Evolutionary conservation across 768 basidiomycete genomes (phyloP).

Genomic region (Naganishia randhawae): DNA sequence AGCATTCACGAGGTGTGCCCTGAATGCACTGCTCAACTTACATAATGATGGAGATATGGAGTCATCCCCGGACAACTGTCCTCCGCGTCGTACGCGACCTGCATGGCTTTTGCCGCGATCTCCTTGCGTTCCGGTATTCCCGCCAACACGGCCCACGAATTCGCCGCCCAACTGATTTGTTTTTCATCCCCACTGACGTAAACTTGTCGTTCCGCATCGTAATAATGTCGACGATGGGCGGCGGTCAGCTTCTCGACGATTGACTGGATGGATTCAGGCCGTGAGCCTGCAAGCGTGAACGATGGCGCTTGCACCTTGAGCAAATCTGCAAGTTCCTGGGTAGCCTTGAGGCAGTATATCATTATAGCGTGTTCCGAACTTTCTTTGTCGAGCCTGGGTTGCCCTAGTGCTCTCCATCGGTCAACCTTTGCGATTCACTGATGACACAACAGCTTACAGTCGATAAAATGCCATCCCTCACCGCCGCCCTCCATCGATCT

Average conservation of each 20-base stretch:
- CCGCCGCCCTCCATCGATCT: constrained; percentile 7
- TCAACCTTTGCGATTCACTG: not conserved
- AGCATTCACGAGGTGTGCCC: not conserved
- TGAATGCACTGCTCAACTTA: not conserved
- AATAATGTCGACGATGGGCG: constrained; percentile 29
- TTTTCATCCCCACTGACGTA: constrained; percentile 32
- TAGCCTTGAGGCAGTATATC: constrained; percentile 32
- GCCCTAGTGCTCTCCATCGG: constrained; percentile 24
- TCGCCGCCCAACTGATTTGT: constrained; percentile 38
- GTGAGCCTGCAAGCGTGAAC: not conserved
- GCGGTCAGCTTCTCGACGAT: constrained; percentile 24
- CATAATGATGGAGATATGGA: constrained; percentile 40
- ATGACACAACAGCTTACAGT: constrained; percentile 34
- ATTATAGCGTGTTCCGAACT: constrained; percentile 31
- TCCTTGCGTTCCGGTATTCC: constrained; percentile 27
- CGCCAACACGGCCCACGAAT: constrained; percentile 39
- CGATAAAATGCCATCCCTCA: constrained; percentile 37
- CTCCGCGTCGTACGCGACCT: constrained; percentile 25
- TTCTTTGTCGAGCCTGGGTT: constrained; percentile 33
- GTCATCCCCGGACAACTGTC: constrained; percentile 28
- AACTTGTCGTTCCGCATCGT: constrained; percentile 19
- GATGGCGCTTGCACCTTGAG: constrained; percentile 29
- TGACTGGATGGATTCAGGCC: not conserved
- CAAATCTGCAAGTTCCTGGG: constrained; percentile 25
- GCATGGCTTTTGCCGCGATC: constrained; percentile 32